phyloP scores from a whole-genome alignment of 305 asterid genomes.

The Caryopteris hybrid region DNA sequence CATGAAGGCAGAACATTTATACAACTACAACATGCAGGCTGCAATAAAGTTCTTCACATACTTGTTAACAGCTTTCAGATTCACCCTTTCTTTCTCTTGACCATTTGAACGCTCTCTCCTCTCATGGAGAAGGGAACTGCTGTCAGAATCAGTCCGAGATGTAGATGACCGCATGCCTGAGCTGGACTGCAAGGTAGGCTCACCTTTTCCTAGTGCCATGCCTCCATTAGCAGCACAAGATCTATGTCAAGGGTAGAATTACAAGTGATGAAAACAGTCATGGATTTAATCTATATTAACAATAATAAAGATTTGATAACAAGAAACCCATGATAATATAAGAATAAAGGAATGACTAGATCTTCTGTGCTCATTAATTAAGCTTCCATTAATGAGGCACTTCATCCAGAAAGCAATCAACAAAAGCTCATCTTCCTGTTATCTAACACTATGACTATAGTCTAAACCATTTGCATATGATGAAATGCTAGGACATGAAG shows the following conservation, averaged over 20 bases:
- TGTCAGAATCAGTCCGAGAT: conserved; percentile 69
- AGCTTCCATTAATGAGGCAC: conserved; percentile 5
- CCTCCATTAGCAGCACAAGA: conserved; percentile 68
- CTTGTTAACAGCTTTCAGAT: conserved; percentile 74
- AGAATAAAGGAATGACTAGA: background rate
- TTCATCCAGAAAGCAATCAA: conserved; percentile 5
- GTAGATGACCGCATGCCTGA: conserved; percentile 64
- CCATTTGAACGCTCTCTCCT: conserved; percentile 71
- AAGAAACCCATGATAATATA: background rate
- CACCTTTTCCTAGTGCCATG: conserved; percentile 55
- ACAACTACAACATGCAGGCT: background rate
- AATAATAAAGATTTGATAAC: conserved; percentile 8
- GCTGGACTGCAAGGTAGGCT: conserved; percentile 53
- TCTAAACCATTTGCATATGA: background rate
- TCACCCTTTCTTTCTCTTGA: conserved; percentile 72
- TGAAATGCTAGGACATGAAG: background rate
- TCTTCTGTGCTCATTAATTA: background rate
- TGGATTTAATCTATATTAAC: background rate
- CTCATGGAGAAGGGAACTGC: conserved; percentile 62
- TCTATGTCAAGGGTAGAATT: conserved; percentile 37
- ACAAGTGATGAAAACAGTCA: conserved; percentile 6
- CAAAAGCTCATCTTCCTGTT: background rate
- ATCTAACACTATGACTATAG: background rate
- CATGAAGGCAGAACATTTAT: no score
- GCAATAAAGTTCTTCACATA: conserved; percentile 31